Evolutionary conservation across 1,284 basidiomycete genomes (phyloP).

Genomic region (Trichosporon coremiiforme): DNA sequence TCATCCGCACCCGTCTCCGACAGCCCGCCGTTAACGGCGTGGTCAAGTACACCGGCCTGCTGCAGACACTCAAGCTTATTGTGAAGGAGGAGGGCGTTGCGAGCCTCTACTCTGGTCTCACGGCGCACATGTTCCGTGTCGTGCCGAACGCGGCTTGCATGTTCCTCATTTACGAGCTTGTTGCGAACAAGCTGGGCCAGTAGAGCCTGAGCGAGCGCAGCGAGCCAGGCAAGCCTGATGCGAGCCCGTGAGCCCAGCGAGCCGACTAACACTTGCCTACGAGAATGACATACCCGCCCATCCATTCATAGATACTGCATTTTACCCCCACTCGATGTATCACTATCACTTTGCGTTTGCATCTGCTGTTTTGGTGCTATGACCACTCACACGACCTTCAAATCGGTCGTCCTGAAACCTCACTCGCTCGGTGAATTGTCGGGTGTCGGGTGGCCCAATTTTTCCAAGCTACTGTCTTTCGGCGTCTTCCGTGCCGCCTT

Average conservation of each 20-base stretch:
- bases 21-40: conserved; percentile 69
- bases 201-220: conserved; percentile 11
- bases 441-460: background rate
- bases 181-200: conserved; percentile 46
- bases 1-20: conserved; percentile 85
- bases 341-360: conserved; percentile 21
- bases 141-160: conserved; percentile 97
- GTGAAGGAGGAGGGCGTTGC: conserved; percentile 76
- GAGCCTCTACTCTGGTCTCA: conserved; percentile 87
- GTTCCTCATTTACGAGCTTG: conserved; percentile 63
- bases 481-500: background rate
- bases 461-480: background rate
- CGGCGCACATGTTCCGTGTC: conserved; percentile 92
- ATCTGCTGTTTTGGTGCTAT: too few relatives aligned
- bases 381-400: background rate
- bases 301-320: conserved; percentile 22
- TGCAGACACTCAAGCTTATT: conserved; percentile 82
- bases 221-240: too few relatives aligned
- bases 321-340: conserved; percentile 31
- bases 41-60: conserved; percentile 78
- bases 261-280: too few relatives aligned
- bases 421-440: conserved; percentile 11
- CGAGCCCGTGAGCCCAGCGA: too few relatives aligned
- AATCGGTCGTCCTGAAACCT: background rate
- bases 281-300: background rate